Evolutionary conservation across 805 yeast genomes (phyloP).

Genomic region (Candida chauliodis): DNA sequence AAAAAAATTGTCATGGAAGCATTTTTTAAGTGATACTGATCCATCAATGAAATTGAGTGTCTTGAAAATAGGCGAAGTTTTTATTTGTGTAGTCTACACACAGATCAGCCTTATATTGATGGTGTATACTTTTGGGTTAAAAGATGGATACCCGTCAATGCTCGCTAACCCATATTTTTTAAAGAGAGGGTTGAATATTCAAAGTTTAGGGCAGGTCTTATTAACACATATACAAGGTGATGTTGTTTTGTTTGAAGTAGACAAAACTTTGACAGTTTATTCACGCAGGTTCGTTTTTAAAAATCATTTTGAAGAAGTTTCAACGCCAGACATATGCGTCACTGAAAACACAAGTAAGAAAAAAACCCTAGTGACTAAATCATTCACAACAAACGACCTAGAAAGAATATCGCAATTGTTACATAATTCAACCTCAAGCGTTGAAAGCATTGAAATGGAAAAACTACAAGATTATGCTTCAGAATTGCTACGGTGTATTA

Average conservation of each 20-base stretch:
- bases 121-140: constrained; percentile 29
- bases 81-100: constrained; percentile 25
- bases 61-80: constrained; percentile 17
- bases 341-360: too few species aligned
- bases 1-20: constrained; percentile 70
- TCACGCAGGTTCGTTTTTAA: background rate
- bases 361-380: background rate
- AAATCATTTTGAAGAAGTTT: background rate
- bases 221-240: constrained; percentile 3
- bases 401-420: background rate
- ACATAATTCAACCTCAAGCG: background rate
- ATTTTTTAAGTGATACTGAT: constrained; percentile 54
- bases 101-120: constrained; percentile 27
- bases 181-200: constrained; percentile 7
- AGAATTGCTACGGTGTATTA: background rate
- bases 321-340: background rate
- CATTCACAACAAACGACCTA: background rate
- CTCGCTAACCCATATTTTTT: constrained; percentile 29
- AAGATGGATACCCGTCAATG: constrained; percentile 24
- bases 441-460: background rate
- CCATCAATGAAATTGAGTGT: constrained; percentile 44
- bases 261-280: constrained; percentile 4
- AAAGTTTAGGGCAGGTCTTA: constrained; percentile 14
- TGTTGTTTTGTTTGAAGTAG: constrained; percentile 4
- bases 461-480: background rate